Conservation (phyloP, 1,284 basidiomycete genomes). For the Agaricales sp. region DNA sequence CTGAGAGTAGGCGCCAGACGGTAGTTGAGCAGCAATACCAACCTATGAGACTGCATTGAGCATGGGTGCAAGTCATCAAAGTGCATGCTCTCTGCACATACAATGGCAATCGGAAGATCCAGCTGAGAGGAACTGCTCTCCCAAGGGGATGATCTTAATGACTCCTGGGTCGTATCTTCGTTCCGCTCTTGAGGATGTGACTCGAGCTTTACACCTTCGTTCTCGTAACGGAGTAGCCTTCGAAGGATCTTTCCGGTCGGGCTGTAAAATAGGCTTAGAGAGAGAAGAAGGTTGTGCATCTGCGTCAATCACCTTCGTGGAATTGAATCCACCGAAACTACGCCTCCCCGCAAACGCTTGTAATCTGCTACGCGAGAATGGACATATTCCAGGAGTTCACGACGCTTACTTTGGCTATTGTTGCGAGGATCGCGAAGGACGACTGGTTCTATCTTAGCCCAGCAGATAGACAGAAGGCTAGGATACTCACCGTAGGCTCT, state of each 20-base stretch:
- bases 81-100: not conserved
- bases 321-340: conserved; percentile 23
- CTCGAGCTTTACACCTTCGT: no score
- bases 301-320: conserved; percentile 11
- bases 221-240: not conserved
- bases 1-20: conserved; percentile 17
- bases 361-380: conserved; percentile 24
- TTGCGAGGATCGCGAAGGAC: not conserved
- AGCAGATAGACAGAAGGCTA: no score
- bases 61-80: conserved; percentile 4
- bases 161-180: no score
- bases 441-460: no score
- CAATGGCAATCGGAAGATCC: not conserved
- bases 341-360: conserved; percentile 27
- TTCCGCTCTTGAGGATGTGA: no score
- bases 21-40: conserved; percentile 28
- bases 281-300: no score
- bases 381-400: conserved; percentile 27
- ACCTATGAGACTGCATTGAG: conserved; percentile 15
- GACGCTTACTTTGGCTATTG: not conserved
- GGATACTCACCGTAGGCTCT: conserved; percentile 23
- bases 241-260: not conserved
- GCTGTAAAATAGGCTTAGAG: not conserved
- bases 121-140: not conserved
- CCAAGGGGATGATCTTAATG: not conserved